Evolutionary conservation across 805 yeast genomes (phyloP), one percentile per base, ranked within the genome.

Genomic region (Saccharomycopsis microspora): DNA sequence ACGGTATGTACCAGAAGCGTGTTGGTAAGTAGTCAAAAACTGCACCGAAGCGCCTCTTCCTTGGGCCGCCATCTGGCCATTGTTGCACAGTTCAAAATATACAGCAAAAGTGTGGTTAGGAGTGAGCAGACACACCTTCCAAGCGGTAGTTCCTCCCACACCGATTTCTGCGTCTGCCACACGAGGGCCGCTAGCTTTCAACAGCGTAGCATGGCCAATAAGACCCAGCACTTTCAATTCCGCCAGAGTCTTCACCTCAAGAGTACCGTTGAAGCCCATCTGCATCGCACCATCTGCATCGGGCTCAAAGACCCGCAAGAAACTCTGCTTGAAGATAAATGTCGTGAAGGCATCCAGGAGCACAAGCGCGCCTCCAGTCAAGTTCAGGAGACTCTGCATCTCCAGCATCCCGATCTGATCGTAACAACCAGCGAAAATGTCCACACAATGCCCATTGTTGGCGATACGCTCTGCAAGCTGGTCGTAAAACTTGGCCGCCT

Each of bases 361-460:
- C 39, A 90, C 78, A 51, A 90, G 67, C 28, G 83, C 82, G 66
- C 97, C 97, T 54, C 97, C 97, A 5, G 96, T 88, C 56, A 76
- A 72, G 64, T 85, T 83, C 50, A 94, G 76, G 54, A 90, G 69
- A 50, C 81, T 72, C 66, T 87, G 84, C 97, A 89, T 89, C 69
- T 89, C 97, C 58, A 80, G 80, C 71, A 89, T 76, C 62, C 97
- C 97, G 50, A 88, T 82, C 72, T 89, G 97, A 68, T 89, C 97
- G 64, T 86, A 87, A 68, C 96, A 85, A 53, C 97, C 96, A 32
- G 95, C 95, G 66, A 85, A 88, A 43, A 89, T 77, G 64, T 89
- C 96, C 50, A 89, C 80, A 32, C 90, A 77, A 59, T 86, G 95
- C 10, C 87, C 85, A 54, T 78, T 76, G 29, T 67, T 65, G 43